Evolutionary conservation across 805 yeast species (phyloP).

Genomic region (Candida ulmi): DNA sequence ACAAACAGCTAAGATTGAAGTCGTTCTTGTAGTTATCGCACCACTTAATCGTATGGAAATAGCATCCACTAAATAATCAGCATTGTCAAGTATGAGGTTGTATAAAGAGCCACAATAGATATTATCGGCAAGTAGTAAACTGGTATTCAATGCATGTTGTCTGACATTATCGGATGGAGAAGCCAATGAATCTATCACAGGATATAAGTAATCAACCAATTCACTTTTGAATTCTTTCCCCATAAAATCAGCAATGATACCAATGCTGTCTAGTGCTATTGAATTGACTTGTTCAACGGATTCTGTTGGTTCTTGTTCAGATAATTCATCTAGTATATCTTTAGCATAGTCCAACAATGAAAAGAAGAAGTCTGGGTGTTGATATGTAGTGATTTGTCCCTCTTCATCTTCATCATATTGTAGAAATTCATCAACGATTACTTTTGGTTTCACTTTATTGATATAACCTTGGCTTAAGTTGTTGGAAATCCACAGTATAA

Average conservation of each 20-base stretch:
- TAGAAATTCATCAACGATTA: conserved; percentile 23
- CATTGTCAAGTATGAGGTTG: conserved; percentile 54
- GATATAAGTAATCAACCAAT: conserved; percentile 65
- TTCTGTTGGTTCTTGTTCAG: conserved; percentile 15
- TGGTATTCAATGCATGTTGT: conserved; percentile 47
- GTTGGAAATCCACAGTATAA: conserved; percentile 35
- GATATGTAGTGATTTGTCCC: conserved; percentile 10
- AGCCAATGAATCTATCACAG: conserved; percentile 69
- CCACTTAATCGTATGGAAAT: conserved; percentile 66
- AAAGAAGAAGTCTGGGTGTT: conserved; percentile 23
- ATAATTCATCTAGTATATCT: conserved; percentile 32
- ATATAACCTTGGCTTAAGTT: conserved; percentile 23
- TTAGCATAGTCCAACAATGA: conserved; percentile 35
- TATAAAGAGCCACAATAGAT: conserved; percentile 54
- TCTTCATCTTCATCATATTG: conserved; percentile 23
- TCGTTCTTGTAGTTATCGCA: conserved; percentile 67
- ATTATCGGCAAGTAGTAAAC: conserved; percentile 41
- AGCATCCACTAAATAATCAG: conserved; percentile 77
- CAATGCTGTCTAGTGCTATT: conserved; percentile 42
- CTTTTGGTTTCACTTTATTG: conserved; percentile 7
- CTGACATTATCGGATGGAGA: conserved; percentile 41
- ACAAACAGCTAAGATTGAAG: conserved; percentile 64
- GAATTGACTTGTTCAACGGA: conserved; percentile 16
- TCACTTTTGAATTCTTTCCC: conserved; percentile 33
- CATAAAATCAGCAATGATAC: conserved; percentile 24